Base-by-base conservation (phyloP, 169 alveolate species). In the Neospora caninum region DNA sequence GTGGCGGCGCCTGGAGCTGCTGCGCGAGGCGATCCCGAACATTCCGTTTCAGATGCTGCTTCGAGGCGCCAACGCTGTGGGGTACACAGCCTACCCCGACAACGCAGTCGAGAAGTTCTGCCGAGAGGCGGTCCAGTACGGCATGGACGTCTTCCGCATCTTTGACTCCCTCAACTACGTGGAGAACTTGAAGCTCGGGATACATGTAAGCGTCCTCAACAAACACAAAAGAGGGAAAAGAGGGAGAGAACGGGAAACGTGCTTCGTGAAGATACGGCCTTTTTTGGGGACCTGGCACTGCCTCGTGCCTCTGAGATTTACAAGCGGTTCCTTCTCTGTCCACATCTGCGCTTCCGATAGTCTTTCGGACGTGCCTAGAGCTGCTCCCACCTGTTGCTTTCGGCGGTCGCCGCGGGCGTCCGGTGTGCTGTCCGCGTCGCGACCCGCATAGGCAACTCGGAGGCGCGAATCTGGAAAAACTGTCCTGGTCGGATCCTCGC, bases 41-140 rank as follows among this genome's bases (percentile, higher is more conserved):
- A 88, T 88, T 13, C 93, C 93, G 25, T 88, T 88, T 58, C 93
- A 88, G 41, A 88, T 88, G 93, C 87, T 88, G 41, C 87, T 88
- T 38, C 45, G 93, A 13, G 93, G 93, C 34, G 84, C 93, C 34
- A 88, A 88, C 34, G 93, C 93, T 4, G 93, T 88, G 54, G 93
- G 93, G 16, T 88, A 88, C 87, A 88, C 93, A 16, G 93, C 93
- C 43, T 88, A 54, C 69, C 86, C 93, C 39, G 93, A 88, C 69
- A 88, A 88, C 39, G 83, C 84, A 7, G 87, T 88, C 69, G 54
- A 69, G 41, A 54, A 53, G 29, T 88, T 88, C 69, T 88, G 93
- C 41, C 43, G 38, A 25, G 93, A 88, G 69, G 93, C 93, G 29
- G 93, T 88, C 36, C 49, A 88, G 69, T 54, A 58, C 43, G 93